These are phyloP conservation scores for Mycena olivaceomarginata DNA, from an alignment of 768 basidiomycete genomes.

Conservation along the genomic window DNA sequence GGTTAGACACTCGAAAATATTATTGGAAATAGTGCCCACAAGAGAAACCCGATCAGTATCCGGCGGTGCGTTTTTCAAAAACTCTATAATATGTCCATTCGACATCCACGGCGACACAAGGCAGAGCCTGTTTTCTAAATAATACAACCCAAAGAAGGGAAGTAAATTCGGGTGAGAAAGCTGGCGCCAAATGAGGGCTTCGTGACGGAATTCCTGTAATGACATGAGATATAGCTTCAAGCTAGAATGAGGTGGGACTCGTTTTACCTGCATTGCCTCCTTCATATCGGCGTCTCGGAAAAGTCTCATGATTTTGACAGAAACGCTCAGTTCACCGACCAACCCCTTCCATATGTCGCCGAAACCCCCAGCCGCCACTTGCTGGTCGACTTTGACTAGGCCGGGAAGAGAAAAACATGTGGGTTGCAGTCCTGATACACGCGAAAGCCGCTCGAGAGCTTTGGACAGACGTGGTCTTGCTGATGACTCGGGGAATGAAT, in stretches of 20 bases:
- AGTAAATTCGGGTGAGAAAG: constrained; percentile 46
- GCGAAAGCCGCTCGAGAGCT: constrained; percentile 39
- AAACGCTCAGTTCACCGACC: constrained; percentile 41
- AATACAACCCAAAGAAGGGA: constrained; percentile 43
- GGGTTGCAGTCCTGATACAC: constrained; percentile 35
- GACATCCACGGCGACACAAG: constrained; percentile 32
- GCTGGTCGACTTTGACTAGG: constrained; percentile 34
- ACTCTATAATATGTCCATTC: constrained; percentile 34
- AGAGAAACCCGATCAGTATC: constrained; percentile 27
- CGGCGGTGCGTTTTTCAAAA: constrained; percentile 22
- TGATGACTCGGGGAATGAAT: constrained; percentile 32
- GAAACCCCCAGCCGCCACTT: constrained; percentile 41
- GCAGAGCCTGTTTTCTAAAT: constrained; percentile 37
- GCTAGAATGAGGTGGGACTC: neutral
- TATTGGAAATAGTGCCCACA: neutral
- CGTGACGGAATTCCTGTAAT: constrained; percentile 32
- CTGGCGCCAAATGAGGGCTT: constrained; percentile 40
- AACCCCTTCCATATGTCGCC: constrained; percentile 40
- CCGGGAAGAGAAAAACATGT: constrained; percentile 37
- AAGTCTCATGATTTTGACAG: constrained; percentile 40
- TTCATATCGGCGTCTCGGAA: constrained; percentile 28
- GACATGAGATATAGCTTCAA: neutral
- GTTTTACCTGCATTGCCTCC: constrained; percentile 26
- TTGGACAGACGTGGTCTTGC: constrained; percentile 26
- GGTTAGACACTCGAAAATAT: neutral